These are phyloP conservation scores for Flaveria bidentis DNA, from an alignment of 129 eudicot genomes.

Conservation along the genomic window DNA sequence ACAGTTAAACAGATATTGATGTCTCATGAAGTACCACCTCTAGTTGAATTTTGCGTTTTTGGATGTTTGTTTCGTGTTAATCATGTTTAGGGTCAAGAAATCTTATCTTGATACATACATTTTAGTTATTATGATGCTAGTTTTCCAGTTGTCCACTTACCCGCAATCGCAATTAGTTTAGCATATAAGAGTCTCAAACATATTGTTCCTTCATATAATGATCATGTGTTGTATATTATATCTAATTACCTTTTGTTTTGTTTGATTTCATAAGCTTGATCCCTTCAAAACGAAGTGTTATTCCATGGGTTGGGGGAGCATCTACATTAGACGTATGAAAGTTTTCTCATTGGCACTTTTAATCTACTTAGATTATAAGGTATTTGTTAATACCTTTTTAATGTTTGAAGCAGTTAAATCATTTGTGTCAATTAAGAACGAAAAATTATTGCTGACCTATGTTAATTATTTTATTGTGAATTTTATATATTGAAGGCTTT, in stretches of 20 bases:
- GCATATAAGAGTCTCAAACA: neutral
- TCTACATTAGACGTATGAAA: constrained; percentile 65
- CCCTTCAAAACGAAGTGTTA: constrained; percentile 23
- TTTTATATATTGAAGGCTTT: constrained; percentile 46
- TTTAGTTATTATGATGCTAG: neutral
- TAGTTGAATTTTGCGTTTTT: neutral
- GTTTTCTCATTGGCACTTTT: constrained; percentile 74
- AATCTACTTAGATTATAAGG: constrained; percentile 91
- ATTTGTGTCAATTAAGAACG: neutral
- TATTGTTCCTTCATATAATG: constrained; percentile 14
- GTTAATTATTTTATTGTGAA: constrained; percentile 1
- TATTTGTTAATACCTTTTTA: constrained; percentile 13
- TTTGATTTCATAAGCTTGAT: neutral
- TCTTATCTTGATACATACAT: neutral
- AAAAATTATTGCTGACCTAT: constrained; percentile 6
- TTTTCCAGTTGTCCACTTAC: neutral
- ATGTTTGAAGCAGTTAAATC: neutral
- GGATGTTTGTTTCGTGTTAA: neutral
- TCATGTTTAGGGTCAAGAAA: neutral
- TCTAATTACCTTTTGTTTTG: constrained; percentile 13
- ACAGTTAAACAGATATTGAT: too few relatives aligned
- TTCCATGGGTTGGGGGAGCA: constrained; percentile 85
- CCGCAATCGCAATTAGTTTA: neutral
- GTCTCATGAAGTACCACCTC: neutral
- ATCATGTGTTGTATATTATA: neutral